Base-by-base conservation (phyloP, 352 stramenopile genomes). In the Phytophthora kernoviae region DNA sequence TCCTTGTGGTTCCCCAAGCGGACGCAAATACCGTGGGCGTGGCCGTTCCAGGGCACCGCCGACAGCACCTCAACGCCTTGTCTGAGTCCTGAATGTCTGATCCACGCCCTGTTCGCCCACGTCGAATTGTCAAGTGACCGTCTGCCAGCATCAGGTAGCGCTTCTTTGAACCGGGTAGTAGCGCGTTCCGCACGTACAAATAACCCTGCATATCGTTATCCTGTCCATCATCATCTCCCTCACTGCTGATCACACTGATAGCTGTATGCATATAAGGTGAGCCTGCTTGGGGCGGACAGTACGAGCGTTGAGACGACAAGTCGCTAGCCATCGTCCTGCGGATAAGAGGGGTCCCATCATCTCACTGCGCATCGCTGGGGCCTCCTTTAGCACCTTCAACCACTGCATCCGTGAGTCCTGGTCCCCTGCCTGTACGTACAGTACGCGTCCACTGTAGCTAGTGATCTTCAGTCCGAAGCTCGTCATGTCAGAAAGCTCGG, bases 351-450 rank as follows among this genome's bases (percentile, higher is more conserved):
- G 62, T 17, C 65, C 30, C 55, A 71, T 68, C 39, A 66, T 62
- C 37, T 68, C 64, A 14, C 45, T 51, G 4, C 65, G 65, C 40
- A 68, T 62, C 14, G 67, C 61, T 2, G 77, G 60, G 0, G 81
- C 81, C 9, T 87, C 61, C 27, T 79, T 68, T 5, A 91, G 68
- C 33, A 79, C 81, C 21, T 84, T 67, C 11, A 82, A 55, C 81
- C 81, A 91, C 45, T 89, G 69, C 6, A 63, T 52, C 2, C 81
- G 73, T 1, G 77, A 54, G 6, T 45, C 55, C 22, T 75, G 58
- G 66, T 89, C 75, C 18, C 79, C 81, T 2, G 79, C 79, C 43
- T 91, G 81, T 4, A 84, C 61, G 46, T 82, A 75, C 22, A 91
- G 58, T 33, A 84, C 62, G 18, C 81, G 79, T 12, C 81, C 81